Evolutionary conservation across 108 stramenopile species (phyloP), one percentile per base, ranked within the genome.

Genomic region (Nannochloropsis salina): DNA sequence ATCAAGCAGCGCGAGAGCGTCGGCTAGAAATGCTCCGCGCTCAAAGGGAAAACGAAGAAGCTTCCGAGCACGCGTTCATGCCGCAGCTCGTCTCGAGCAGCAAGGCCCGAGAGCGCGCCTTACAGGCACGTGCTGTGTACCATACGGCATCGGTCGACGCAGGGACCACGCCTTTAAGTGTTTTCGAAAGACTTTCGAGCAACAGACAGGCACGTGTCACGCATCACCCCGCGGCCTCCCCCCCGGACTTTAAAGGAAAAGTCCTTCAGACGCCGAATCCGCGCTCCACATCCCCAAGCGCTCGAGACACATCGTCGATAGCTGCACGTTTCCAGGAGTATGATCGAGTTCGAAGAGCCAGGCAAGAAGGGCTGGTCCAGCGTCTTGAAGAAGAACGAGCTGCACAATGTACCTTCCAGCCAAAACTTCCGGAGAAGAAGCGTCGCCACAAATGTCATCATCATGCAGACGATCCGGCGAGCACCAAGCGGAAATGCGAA

Each of bases 291-390:
- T 74, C 61, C 2, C 2, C 61, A n/a, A 15, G 2, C 20, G 20
- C 61, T 15, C 8, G 61, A n/a, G 15, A 4, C 2, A 15, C 20
- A n/a, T 74, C 61, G 61, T 15, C 61, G 8, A 74, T 74, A n/a
- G 61, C 61, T n/a, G 61, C n/a, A 8, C 61, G 61, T 74, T 74
- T 74, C n/a, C 61, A 74, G n/a, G 61, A 74, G 61, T 8, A 74
- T n/a, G 61, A 74, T n/a, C 15, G 8, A 15, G 2, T 74, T 15
- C 61, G n/a, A 74, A 74, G 61, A 74, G 61, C 61, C 15, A 15
- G 2, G 3, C 61, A n/a, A n/a, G n/a, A 74, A n/a, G 20, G 61
- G 61, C 61, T 74, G 61, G 61, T 74, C 6, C 4, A 74, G 61
- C 61, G 61, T 15, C 15, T 74, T n/a, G 61, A 74, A n/a, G 61